Evolutionary conservation across 495 filamentous ascomycete species (phyloP), one percentile per base, ranked within the genome.

Genomic region (Acidomyces sp.): DNA sequence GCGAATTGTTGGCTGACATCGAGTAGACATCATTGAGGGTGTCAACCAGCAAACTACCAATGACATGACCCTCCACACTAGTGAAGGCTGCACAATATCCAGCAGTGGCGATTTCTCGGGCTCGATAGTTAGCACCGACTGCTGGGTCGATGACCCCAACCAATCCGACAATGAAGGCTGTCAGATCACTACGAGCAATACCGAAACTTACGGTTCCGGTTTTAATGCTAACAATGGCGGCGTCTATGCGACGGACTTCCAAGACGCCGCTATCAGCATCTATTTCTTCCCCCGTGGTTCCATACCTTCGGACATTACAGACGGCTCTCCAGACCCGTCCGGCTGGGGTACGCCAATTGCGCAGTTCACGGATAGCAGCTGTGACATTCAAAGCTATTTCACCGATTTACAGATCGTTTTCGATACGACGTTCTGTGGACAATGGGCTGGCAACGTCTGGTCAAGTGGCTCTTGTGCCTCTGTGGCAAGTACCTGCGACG

Each of bases 381-480:
- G 60, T 34, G 48, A 55, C 18, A 37, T 52, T 19, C 31, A 45
- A 5, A 31, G 37, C 13, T 34, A 48, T 18, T 55, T 63, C 56
- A 40, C 7, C 6, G 51, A 58, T 25, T 55, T 60, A 26, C 49
- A 53, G 29, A 54, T 61, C 35, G 45, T 87, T 38, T 76, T 94
- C 55, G 74, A 93, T 60, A 79, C 74, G 0, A 80, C 80, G 0
- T 84, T 93, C 61, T 93, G 86, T 60, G 86, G 85, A 27, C 74
- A 83, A 45, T 93, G 84, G 84, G 85, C 84, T 11, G 86, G 83
- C 27, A 60, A 65, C 28, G 71, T 75, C 13, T 78, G 69, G 64
- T 37, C 39, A 3, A 39, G 18, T 24, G 43, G 36, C 26, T 26
- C 36, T 11, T 52, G 48, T 28, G 38, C 52, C 10, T 24, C 48